Evolutionary conservation across 2,329 filamentous ascomycete species (phyloP).

Genomic region (Penicillium concentricum): DNA sequence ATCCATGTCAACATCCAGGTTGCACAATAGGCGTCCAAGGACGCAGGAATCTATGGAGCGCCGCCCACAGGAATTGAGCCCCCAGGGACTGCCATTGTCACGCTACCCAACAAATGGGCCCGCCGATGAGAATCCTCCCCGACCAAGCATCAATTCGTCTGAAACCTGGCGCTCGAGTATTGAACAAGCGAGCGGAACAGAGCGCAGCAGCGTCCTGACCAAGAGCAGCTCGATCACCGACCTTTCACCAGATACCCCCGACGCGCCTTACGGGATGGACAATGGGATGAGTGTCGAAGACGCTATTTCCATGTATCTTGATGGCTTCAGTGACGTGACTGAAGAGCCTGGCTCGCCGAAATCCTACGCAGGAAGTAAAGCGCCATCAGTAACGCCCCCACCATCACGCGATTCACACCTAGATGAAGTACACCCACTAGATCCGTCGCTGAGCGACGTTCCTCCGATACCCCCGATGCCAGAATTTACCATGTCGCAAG

Average conservation of each 20-base stretch:
- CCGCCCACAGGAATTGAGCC: slow-evolving; percentile 22
- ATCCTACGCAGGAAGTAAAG: slow-evolving; percentile 33
- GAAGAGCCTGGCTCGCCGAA: slow-evolving; percentile 37
- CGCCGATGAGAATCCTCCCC: slow-evolving; percentile 40
- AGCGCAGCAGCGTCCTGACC: slow-evolving; percentile 78
- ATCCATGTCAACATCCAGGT: slow-evolving; percentile 38
- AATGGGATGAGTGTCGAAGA: slow-evolving; percentile 59
- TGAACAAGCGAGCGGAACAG: slow-evolving; percentile 63
- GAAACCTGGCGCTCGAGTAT: slow-evolving; percentile 61
- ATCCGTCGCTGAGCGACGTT: slow-evolving; percentile 20
- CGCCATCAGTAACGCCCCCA: slow-evolving; percentile 28
- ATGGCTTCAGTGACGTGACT: slow-evolving; percentile 53
- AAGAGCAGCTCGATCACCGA: slow-evolving; percentile 74
- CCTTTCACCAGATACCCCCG: slow-evolving; percentile 59
- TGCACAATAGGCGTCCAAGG: slow-evolving; percentile 31
- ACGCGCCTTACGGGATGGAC: slow-evolving; percentile 59
- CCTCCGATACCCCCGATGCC: slow-evolving; percentile 23
- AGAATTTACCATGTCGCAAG: not conserved
- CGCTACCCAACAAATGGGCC: slow-evolving; percentile 33
- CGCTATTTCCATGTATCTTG: slow-evolving; percentile 60
- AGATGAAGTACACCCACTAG: slow-evolving; percentile 27
- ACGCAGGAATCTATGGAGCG: slow-evolving; percentile 27
- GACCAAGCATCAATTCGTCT: slow-evolving; percentile 60
- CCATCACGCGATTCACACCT: slow-evolving; percentile 29
- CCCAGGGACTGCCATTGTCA: slow-evolving; percentile 29